Percentiles rank a stretch among this genome's conserved stretches.
Conservation (phyloP, 208 protist genomes). For the Porcisia deanei region DNA sequence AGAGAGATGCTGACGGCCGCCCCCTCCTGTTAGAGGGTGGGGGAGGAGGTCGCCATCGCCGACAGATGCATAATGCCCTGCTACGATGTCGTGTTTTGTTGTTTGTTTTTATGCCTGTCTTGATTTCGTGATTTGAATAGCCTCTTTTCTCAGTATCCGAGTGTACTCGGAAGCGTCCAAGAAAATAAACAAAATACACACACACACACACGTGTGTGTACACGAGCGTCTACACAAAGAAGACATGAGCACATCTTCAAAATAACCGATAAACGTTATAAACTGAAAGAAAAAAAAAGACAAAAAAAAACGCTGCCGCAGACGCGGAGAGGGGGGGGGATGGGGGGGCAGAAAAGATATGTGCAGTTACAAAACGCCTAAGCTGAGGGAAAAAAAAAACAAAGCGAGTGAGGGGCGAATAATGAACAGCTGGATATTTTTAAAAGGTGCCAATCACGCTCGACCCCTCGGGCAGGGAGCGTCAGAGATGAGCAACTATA, state of each 20-base stretch:
- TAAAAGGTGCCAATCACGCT: too few species aligned
- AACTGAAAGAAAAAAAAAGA: not conserved
- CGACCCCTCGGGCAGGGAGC: too few species aligned
- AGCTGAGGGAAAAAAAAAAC: slow-evolving; percentile 1
- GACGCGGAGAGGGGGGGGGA: not conserved
- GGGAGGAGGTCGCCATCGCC: not conserved
- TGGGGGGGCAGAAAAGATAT: not conserved
- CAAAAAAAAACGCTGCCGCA: not conserved
- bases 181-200: slow-evolving; percentile 3
- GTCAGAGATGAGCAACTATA: not conserved
- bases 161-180: not conserved
- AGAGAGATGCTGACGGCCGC: not conserved
- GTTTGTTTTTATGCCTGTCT: not conserved
- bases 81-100: not conserved
- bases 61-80: not conserved
- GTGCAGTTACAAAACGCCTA: not conserved
- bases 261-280: not conserved
- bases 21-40: not conserved
- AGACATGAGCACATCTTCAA: not conserved
- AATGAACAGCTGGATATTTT: too few species aligned
- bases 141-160: too few species aligned
- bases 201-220: not conserved
- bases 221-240: too few species aligned
- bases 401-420: too few species aligned
- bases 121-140: not conserved